Evolutionary conservation across 805 yeast genomes (phyloP), one percentile per base, ranked within the genome.

Genomic region (Candida pseudoglaebosa): DNA sequence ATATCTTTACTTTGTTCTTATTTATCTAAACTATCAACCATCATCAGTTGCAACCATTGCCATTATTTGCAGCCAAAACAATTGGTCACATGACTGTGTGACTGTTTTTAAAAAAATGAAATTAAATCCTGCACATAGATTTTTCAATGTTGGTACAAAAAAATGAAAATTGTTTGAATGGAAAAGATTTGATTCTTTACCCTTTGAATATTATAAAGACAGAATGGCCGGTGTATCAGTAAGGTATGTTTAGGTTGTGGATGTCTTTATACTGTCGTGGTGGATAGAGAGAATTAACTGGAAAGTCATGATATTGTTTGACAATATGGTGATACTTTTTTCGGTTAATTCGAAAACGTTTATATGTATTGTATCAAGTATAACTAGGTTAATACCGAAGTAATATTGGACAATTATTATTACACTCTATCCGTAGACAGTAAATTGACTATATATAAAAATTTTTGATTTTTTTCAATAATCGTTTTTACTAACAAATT

Each of bases 191-290:
- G 10, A 10, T 30, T 31, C 40, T 44, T 32, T 22, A 42, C 46
- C 43, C 29, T 39, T 40, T 36, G 26, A 38, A 17, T 31, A 39
- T 24, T 36, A 42, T 44, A 57, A 54, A 65, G 62, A 61, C 72
- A 79, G 76, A 65, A 88, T 88, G 96, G 84, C 95, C 81, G 95
- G 95, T 86, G 90, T 83, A 82, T 82, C 96, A 78, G 96, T 88
- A 73, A 87, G 91, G 95, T 86, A 85, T 67, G 95, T 84, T 47
- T 19, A 36, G 24, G 17, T 14, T n/a, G n/a, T n/a, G n/a, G 30
- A 38, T 15, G 24, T 22, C 28, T 34, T 39, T 33, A 37, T 30
- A 40, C 40, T 51, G 55, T 53, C 53, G 54, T 53, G 56, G 57
- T 50, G 54, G 57, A 51, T 49, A 44, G 53, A 37, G 51, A 49